Base-by-base conservation (phyloP, 2,329 filamentous ascomycete genomes). In the Xylaria sp. region DNA sequence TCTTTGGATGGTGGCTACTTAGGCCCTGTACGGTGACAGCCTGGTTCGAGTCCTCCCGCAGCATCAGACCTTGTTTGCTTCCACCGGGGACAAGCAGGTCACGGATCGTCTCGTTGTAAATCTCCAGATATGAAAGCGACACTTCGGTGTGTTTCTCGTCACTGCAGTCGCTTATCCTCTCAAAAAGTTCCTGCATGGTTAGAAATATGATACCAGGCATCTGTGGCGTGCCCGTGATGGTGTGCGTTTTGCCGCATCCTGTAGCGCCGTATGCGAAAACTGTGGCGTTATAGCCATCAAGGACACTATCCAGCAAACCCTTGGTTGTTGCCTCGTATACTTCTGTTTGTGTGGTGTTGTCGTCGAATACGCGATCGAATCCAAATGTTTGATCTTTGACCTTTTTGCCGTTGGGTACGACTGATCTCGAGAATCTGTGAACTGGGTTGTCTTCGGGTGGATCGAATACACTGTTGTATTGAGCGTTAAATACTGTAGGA, bases 251-350 rank as follows among this genome's bases (percentile, higher is more conserved):
- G 80, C 96, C 96, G 80, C 96, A 99, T 46, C 96, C 96, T 0
- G 96, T 99, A 46, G 96, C 96, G 74, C 96, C 96, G 80, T 99
- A 99, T 59, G 96, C 96, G 79, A 99, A 99, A 4, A 99, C 96
- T 0, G 96, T 99, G 57, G 96, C 96, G 84, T 99, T 99, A 85
- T 97, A 99, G 73, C 96, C 96, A 74, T 99, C 94, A 67, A 99
- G 86, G 17, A 99, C 94, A 78, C 92, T 97, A 79, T 98, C 95
- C 69, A 99, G 88, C n/a, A 99, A 87, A 65, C 84, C 89, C 80
- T 91, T 92, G 1, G 95, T 97, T 0, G 96, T 98, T 15, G 93
- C 88, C 80, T 98, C 96, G 84, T 98, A 99, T 0, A 99, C 93
- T 77, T 99, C 96, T 67, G 88, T 91, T 77, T 99, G 96, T 6